Evolutionary conservation across 768 basidiomycete species (phyloP).

Genomic region (Pholiota microspora): DNA sequence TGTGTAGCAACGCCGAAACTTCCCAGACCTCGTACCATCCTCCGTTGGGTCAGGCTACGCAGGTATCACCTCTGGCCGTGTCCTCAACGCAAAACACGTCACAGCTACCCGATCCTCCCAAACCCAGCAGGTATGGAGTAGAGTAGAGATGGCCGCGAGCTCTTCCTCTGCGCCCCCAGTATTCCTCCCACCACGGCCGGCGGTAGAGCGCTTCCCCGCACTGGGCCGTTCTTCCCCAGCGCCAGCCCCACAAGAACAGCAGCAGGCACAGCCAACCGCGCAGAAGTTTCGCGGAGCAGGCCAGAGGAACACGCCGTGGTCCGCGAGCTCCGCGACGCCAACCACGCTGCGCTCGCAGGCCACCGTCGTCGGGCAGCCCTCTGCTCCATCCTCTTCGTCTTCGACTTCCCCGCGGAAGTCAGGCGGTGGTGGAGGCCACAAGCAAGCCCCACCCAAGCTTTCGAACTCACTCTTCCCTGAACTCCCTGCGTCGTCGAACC

Average conservation of each 20-base stretch:
- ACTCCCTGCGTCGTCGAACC: slow-evolving; percentile 46
- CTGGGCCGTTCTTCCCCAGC: slow-evolving; percentile 23
- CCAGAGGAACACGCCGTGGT: slow-evolving; percentile 63
- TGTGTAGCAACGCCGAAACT: slow-evolving; percentile 75
- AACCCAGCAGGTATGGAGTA: slow-evolving; percentile 77
- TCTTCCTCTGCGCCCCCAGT: slow-evolving; percentile 29
- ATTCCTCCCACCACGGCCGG: slow-evolving; percentile 17
- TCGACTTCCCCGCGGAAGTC: not conserved
- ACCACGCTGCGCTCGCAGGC: slow-evolving; percentile 13
- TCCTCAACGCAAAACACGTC: slow-evolving; percentile 79
- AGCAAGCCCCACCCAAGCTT: slow-evolving; percentile 40
- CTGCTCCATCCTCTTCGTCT: not conserved
- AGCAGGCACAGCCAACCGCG: slow-evolving; percentile 23
- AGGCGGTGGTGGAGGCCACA: not conserved
- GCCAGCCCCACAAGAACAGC: not conserved
- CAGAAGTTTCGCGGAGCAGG: slow-evolving; percentile 35
- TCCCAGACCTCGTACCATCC: slow-evolving; percentile 71
- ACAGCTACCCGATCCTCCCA: slow-evolving; percentile 58
- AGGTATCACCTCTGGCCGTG: slow-evolving; percentile 76
- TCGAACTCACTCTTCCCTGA: slow-evolving; percentile 67
- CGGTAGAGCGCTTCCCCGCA: slow-evolving; percentile 32
- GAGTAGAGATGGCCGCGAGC: slow-evolving; percentile 80
- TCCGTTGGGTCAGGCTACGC: slow-evolving; percentile 67
- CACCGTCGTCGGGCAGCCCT: slow-evolving; percentile 7
- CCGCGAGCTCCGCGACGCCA: slow-evolving; percentile 33